Evolutionary conservation across 2,329 filamentous ascomycete genomes (phyloP).

Genomic region (Teratosphaeria pseudoeucalypti): DNA sequence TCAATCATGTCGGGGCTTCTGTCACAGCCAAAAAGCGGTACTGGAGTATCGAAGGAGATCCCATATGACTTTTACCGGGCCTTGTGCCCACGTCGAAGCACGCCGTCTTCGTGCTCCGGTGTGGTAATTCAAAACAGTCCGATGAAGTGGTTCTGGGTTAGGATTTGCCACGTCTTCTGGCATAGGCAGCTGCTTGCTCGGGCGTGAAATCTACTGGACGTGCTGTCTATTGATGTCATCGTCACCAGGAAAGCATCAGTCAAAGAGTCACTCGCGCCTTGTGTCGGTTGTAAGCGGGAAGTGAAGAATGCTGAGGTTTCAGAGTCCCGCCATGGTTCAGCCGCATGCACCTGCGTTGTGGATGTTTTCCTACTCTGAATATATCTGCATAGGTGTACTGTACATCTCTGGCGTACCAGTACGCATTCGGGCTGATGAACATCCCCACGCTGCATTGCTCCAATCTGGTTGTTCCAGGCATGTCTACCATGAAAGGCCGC

Average conservation of each 20-base stretch:
- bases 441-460: background rate
- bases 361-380: background rate
- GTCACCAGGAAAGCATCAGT: background rate
- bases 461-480: background rate
- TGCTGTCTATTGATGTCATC: slow-evolving; percentile 24
- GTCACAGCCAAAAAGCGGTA: slow-evolving; percentile 40
- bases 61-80: slow-evolving; percentile 40
- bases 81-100: slow-evolving; percentile 48
- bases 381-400: background rate
- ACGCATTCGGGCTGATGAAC: background rate
- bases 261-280: background rate
- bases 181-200: slow-evolving; percentile 37
- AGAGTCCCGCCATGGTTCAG: background rate
- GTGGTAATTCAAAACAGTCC: slow-evolving; percentile 39
- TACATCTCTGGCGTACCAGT: background rate
- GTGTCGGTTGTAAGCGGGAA: no score
- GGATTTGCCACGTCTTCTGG: slow-evolving; percentile 27
- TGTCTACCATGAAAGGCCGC: background rate
- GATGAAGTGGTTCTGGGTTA: slow-evolving; percentile 40
- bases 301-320: background rate
- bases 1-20: slow-evolving; percentile 44
- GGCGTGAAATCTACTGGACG: slow-evolving; percentile 37
- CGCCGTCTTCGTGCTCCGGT: slow-evolving; percentile 30
- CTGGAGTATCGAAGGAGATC: slow-evolving; percentile 38
- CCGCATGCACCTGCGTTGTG: background rate